Evolutionary conservation across 331 rosid species (phyloP), one percentile per base, ranked within the genome.

Genomic region (Stylosanthes scabra): DNA sequence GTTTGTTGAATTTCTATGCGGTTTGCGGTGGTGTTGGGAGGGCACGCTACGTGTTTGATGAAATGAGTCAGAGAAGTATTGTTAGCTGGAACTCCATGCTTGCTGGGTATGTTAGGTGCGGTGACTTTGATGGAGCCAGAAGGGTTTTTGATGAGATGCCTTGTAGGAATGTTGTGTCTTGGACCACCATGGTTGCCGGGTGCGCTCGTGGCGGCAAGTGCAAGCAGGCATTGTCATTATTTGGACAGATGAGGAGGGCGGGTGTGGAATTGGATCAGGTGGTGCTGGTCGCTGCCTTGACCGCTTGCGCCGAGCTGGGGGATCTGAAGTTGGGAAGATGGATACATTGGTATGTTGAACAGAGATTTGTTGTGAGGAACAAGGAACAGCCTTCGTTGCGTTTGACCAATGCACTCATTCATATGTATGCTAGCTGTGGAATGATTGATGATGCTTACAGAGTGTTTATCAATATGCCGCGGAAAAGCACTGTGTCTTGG

Each of bases 341-440:
- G 97, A 83, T 93, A 59, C 97, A 88, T 72, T 3, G 77, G 79
- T 83, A 84, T 70, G 70, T 80, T 41, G 81, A 81, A 6, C 69
- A 76, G 77, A 55, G 79, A 66, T 72, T 85, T 76, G 68, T 60
- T 44, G 70, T 45, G 6, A 76, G 57, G 58, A 63, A 73, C 39
- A 65, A 15, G 39, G 67, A 51, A 51, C 72, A 76, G 6, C 69
- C 84, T 14, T 83, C 74, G 42, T 82, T 88, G 66, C 86, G 83
- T 61, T 68, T 93, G 87, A 72, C 68, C 86, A 88, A 88, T 76
- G 89, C 97, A 11, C 90, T 93, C 57, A 76, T 93, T 11, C 97
- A 93, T 75, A 88, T 90, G 96, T 88, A 88, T 63, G 88, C 90
- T 5, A 87, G 90, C 59, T 90, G 97, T 72, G 93, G 93, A 58